Evolutionary conservation across 192 early-diverging fungal genomes (phyloP), one percentile per base, ranked within the genome.

Genomic region (Radiomyces spectabilis): DNA sequence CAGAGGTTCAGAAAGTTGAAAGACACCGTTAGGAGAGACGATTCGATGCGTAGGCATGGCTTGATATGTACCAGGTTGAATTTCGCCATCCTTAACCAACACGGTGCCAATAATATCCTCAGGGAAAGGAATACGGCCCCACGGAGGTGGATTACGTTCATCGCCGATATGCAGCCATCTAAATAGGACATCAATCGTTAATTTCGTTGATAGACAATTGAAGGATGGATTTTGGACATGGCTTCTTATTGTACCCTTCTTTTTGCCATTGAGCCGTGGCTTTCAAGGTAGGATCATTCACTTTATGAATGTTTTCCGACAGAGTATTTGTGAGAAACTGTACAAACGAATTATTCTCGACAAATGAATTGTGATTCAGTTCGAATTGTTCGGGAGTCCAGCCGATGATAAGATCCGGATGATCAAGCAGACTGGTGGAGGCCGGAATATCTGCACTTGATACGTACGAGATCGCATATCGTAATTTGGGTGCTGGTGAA

Each of bases 31-130:
- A 40, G 55, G 55, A 13, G 74, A 75, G 18, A 77, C 71, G 13
- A 79, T 61, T 4, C 81, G 76, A 50, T 83, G 77, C 4, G 77
- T 54, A 2, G 79, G 79, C 76, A 80, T 83, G 7, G 71, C 61
- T 52, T 83, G 64, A 55, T 79, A 83, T 1, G 76, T 74, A 0
- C 44, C 49, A 0, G 63, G 52, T 10, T 76, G 45, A 29, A 83
- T 77, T 4, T 57, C 41, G 1, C 81, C 81, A 50, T 69, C 55
- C 12, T 67, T 41, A 9, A 83, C 50, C 41, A 76, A 49, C 5
- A 83, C 74, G 47, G 75, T 77, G 24, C 81, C 81, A 57, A 83
- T 72, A 24, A 81, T 83, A 57, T 83, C 77, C 45, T 83, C 81
- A 16, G 81, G 79, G 24, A 57, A 51, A 13, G 79, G 77, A 32